Conservation (phyloP, 192 early-diverging fungal genomes). For the Umbelopsis isabellina region DNA sequence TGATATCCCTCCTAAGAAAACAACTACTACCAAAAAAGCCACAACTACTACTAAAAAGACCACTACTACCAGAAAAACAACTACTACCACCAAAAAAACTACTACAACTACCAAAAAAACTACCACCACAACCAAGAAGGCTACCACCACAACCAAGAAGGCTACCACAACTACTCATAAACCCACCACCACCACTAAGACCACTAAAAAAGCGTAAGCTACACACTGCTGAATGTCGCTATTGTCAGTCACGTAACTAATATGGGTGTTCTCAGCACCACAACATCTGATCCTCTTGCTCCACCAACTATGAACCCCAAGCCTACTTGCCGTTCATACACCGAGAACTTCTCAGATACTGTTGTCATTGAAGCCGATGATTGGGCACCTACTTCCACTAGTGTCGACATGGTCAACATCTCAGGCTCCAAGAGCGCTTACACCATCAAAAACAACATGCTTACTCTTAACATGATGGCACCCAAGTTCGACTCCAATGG, state of each 20-base stretch:
- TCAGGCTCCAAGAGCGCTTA: constrained; percentile 13
- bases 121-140: neutral
- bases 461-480: constrained; percentile 4
- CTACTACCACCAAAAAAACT: constrained; percentile 1
- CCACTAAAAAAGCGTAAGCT: neutral
- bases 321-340: constrained; percentile 24
- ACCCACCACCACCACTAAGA: neutral
- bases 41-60: neutral
- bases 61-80: neutral
- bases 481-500: neutral
- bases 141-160: neutral
- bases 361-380: constrained; percentile 4
- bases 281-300: neutral
- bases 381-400: constrained; percentile 2
- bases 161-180: neutral
- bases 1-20: constrained; percentile 1
- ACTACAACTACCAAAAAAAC: neutral
- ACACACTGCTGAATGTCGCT: neutral
- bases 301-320: constrained; percentile 10
- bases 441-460: neutral
- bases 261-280: neutral
- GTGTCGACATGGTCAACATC: constrained; percentile 19
- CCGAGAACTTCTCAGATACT: constrained; percentile 8
- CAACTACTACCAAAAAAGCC: neutral
- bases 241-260: neutral